Conservation (phyloP, 2,329 filamentous ascomycete genomes). For the Clathrospora elynae region DNA sequence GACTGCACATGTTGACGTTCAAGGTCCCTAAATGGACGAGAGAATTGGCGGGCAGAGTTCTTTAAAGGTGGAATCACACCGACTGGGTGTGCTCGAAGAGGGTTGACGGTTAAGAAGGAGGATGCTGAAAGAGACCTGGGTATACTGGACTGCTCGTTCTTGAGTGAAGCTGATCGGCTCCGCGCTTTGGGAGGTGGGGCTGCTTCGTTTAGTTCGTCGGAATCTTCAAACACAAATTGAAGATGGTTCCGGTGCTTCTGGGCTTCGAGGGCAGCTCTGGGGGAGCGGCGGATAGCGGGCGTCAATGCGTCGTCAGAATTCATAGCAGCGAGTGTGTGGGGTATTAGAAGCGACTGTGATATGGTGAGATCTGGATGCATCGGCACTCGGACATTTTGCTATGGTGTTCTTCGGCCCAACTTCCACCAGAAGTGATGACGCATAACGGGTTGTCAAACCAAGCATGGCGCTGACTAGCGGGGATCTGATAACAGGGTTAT, state of each 20-base stretch:
- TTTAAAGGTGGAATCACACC: constrained; percentile 9
- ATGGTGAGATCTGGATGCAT: constrained; percentile 2
- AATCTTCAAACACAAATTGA: constrained; percentile 14
- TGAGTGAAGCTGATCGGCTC: constrained; percentile 17
- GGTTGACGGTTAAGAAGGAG: constrained; percentile 23
- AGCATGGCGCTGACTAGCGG: constrained; percentile 12
- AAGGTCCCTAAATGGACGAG: constrained; percentile 25
- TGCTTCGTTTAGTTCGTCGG: constrained; percentile 24
- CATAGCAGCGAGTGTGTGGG: constrained; percentile 19
- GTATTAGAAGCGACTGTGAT: constrained; percentile 10
- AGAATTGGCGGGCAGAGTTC: constrained; percentile 21
- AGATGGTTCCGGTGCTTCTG: constrained; percentile 19
- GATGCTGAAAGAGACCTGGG: constrained; percentile 8
- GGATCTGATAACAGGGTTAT: constrained; percentile 7
- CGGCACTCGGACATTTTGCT: constrained; percentile 5
- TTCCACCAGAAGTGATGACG: constrained; percentile 11
- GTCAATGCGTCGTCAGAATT: constrained; percentile 21
- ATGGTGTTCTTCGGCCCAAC: constrained; percentile 8
- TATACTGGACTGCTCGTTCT: constrained; percentile 2
- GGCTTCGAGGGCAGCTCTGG: constrained; percentile 23
- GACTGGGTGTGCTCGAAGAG: constrained; percentile 28
- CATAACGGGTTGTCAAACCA: constrained; percentile 12
- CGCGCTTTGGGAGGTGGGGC: constrained; percentile 26
- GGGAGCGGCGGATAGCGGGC: constrained; percentile 27
- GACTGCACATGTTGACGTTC: constrained; percentile 9